Evolutionary conservation across 2,329 filamentous ascomycete species (phyloP), one percentile per base, ranked within the genome.

Genomic region (Parascedosporium putredinis): DNA sequence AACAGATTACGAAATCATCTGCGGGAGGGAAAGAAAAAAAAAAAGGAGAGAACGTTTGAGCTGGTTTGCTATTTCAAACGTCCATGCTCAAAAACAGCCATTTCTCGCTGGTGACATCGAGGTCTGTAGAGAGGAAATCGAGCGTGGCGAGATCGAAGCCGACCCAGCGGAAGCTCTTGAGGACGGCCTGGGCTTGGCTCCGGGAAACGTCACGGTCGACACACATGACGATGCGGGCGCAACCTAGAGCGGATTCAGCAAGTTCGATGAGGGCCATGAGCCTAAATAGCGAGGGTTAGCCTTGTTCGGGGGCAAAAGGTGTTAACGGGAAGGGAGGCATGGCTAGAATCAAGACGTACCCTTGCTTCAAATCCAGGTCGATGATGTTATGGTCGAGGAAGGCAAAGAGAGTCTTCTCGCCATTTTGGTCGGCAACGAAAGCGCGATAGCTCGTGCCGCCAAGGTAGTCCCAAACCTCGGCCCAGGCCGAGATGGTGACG

Each of bases 71-170:
- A n/a, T 20, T 50, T 56, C 76, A 95, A 52, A 91, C 71, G 64
- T 95, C 89, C 81, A 95, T 93, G 55, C 83, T 82, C 74, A 95
- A 80, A 63, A 94, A 88, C 52, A 95, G 66, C 90, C 90, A 96
- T 59, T 75, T 75, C 48, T 81, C 70, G 68, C 88, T 95, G 47
- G 85, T 81, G 49, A 83, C 75, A 55, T 86, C 79, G 50, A 76
- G 63, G 34, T 74, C 72, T 43, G 73, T 69, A 14, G 79, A 76
- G 84, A 88, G 95, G 57, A 80, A 77, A 57, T 89, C 83, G 40
- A 96, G 74, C 22, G 86, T 91, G 46, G 81, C 82, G 56, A 91
- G 76, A 62, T 87, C 86, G 62, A 95, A 95, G 50, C 90, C 90
- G 55, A 94, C 90, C 90, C 90, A 96, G 64, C 89, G 86, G 47